A percentile compares a stretch with the other conserved stretches of the same genome.
phyloP scores from a whole-genome alignment of 2,329 filamentous ascomycete species.

The Pseudofabraea citricarpa region DNA sequence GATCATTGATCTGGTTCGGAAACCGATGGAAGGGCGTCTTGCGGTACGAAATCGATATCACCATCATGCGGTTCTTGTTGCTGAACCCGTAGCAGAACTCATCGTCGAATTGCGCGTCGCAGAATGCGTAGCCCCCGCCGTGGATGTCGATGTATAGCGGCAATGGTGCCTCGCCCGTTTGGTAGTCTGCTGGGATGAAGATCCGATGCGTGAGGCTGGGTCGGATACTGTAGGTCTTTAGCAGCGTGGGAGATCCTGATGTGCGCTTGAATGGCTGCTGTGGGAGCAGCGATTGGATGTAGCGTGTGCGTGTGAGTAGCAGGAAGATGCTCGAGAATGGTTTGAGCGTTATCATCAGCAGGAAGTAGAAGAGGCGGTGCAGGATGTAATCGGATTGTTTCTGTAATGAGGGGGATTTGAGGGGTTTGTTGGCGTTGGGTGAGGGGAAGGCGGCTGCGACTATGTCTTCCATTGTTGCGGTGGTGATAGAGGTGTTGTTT shows the following conservation, averaged over 20 bases:
- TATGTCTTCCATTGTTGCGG: no score
- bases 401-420: no score
- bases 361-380: not conserved
- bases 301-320: not conserved
- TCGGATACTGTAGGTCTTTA: slow-evolving; percentile 14
- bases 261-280: not conserved
- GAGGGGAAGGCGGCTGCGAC: no score
- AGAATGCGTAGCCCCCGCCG: slow-evolving; percentile 46
- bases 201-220: slow-evolving; percentile 26
- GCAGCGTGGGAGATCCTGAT: not conserved
- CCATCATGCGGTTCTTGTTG: slow-evolving; percentile 34
- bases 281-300: not conserved
- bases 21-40: slow-evolving; percentile 41
- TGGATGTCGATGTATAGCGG: slow-evolving; percentile 46
- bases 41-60: slow-evolving; percentile 44
- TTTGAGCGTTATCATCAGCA: not conserved
- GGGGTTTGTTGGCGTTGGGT: no score
- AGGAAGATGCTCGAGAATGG: not conserved
- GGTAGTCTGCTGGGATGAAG: slow-evolving; percentile 32
- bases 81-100: slow-evolving; percentile 41
- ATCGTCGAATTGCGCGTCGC: slow-evolving; percentile 38
- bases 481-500: no score
- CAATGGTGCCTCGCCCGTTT: slow-evolving; percentile 21
- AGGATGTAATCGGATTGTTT: not conserved
- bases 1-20: slow-evolving; percentile 38